Evolutionary conservation across 352 stramenopile genomes (phyloP).

Genomic region (Globisporangium paddicum): DNA sequence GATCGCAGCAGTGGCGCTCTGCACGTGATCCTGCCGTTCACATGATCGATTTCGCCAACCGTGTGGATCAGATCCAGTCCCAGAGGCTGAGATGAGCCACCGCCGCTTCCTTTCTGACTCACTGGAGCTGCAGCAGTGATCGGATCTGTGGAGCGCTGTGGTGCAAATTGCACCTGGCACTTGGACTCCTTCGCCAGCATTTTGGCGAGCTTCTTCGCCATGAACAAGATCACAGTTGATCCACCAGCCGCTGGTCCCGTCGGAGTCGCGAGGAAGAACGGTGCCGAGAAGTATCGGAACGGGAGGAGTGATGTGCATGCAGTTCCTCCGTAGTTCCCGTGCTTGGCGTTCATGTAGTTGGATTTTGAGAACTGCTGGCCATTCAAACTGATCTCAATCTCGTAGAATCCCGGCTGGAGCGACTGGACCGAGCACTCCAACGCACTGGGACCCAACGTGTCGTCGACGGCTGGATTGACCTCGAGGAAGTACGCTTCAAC

Average conservation of each 20-base stretch:
- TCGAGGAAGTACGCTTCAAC: slow-evolving; percentile 30
- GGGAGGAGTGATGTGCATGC: slow-evolving; percentile 54
- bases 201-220: slow-evolving; percentile 45
- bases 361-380: slow-evolving; percentile 56
- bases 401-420: slow-evolving; percentile 40
- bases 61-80: slow-evolving; percentile 29
- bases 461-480: neutral
- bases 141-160: slow-evolving; percentile 17
- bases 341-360: slow-evolving; percentile 51
- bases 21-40: slow-evolving; percentile 36
- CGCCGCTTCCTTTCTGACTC: slow-evolving; percentile 10
- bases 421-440: slow-evolving; percentile 29
- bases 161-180: slow-evolving; percentile 58
- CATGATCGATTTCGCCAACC: slow-evolving; percentile 51
- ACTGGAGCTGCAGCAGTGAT: neutral
- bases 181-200: slow-evolving; percentile 42
- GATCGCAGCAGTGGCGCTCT: slow-evolving; percentile 48
- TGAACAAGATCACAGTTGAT: slow-evolving; percentile 50
- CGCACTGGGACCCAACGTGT: slow-evolving; percentile 3
- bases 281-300: slow-evolving; percentile 49
- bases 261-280: slow-evolving; percentile 59
- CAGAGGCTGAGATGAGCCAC: slow-evolving; percentile 7
- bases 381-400: slow-evolving; percentile 66
- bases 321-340: slow-evolving; percentile 58
- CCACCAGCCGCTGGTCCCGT: slow-evolving; percentile 58